These are phyloP conservation scores for Favolaschia claudopus DNA, from an alignment of 768 basidiomycete species.

Conservation along the genomic window DNA sequence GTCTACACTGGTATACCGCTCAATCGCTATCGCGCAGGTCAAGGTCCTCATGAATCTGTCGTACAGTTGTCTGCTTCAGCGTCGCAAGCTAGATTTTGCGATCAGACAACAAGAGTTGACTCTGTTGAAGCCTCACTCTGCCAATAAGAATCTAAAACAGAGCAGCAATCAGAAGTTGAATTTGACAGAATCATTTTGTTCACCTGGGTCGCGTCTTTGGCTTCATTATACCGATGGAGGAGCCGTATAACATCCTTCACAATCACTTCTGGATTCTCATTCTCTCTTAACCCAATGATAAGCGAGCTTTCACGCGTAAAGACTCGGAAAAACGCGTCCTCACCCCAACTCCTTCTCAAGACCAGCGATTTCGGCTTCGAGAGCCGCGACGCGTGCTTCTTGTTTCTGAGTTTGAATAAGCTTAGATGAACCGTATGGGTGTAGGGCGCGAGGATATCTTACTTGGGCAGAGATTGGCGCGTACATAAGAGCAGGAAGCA, in stretches of 20 bases:
- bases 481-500: slow-evolving; percentile 22
- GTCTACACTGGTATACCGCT: background rate
- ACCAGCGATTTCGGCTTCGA: slow-evolving; percentile 56
- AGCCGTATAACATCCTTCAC: slow-evolving; percentile 75
- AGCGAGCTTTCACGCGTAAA: background rate
- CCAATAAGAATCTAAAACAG: slow-evolving; percentile 74
- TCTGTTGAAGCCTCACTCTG: slow-evolving; percentile 52
- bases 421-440: background rate
- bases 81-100: slow-evolving; percentile 65
- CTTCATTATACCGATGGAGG: slow-evolving; percentile 80
- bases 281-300: slow-evolving; percentile 35
- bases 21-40: slow-evolving; percentile 68
- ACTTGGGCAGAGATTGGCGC: slow-evolving; percentile 28
- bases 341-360: slow-evolving; percentile 60
- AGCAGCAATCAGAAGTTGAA: background rate
- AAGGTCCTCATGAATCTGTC: slow-evolving; percentile 77
- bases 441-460: background rate
- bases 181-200: slow-evolving; percentile 13
- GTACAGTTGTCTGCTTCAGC: slow-evolving; percentile 71
- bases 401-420: slow-evolving; percentile 49
- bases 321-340: slow-evolving; percentile 21
- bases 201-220: slow-evolving; percentile 85
- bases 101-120: background rate
- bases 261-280: slow-evolving; percentile 62
- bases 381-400: slow-evolving; percentile 52